Conservation (phyloP, 2,329 filamentous ascomycete genomes). For the Phialocephala sp. region DNA sequence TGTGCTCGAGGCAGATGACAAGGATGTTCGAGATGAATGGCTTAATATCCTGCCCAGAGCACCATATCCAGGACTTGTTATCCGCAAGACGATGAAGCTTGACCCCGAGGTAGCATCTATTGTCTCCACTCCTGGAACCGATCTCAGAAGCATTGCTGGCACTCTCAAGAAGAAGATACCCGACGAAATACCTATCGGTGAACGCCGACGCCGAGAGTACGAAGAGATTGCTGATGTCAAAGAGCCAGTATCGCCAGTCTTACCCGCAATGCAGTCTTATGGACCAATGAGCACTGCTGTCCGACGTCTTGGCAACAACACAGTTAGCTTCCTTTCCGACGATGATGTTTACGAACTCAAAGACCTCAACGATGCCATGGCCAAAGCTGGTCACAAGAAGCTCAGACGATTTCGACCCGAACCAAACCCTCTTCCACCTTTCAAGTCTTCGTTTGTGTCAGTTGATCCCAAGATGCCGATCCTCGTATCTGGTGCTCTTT, state of each 20-base stretch:
- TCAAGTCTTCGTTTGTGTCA: neutral
- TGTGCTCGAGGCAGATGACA: constrained; percentile 69
- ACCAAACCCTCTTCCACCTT: neutral
- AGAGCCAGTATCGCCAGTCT: neutral
- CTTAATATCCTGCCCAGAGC: constrained; percentile 77
- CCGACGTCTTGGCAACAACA: constrained; percentile 14
- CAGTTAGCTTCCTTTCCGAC: constrained; percentile 18
- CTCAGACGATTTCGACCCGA: constrained; percentile 1
- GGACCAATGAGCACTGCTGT: constrained; percentile 13
- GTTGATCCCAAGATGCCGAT: constrained; percentile 10
- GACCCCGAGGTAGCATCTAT: constrained; percentile 38
- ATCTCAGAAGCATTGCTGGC: constrained; percentile 28
- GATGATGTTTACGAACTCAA: constrained; percentile 23
- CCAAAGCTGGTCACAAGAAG: constrained; percentile 24
- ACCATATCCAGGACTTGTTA: constrained; percentile 45
- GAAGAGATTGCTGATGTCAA: constrained; percentile 8
- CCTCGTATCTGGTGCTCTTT: constrained; percentile 16
- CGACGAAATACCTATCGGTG: constrained; percentile 41
- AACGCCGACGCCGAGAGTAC: constrained; percentile 32
- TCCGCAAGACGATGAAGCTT: constrained; percentile 16
- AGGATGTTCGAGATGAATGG: constrained; percentile 77
- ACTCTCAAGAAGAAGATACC: constrained; percentile 14
- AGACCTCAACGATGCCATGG: constrained; percentile 35
- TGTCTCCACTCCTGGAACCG: constrained; percentile 16
- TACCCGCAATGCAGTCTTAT: neutral